A percentile compares a stretch with the other conserved stretches of the same genome.
These are phyloP conservation scores for Diaporthe sp. DNA, from an alignment of 2,329 filamentous ascomycete genomes.

Conservation along the genomic window DNA sequence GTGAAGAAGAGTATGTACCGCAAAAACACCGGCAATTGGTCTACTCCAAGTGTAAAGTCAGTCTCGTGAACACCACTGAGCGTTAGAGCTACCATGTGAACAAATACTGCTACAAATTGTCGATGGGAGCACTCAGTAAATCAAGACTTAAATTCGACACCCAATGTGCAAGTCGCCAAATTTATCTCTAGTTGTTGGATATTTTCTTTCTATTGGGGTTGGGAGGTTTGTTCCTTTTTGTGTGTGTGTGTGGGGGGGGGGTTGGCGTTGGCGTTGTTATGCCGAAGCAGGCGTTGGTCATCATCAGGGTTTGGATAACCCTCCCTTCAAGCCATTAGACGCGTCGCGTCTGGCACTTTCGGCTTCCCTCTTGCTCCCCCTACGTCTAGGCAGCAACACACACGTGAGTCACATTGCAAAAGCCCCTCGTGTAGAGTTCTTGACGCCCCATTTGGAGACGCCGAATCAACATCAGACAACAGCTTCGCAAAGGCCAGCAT, in stretches of 20 bases:
- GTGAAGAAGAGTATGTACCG: not conserved
- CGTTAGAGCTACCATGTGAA: not conserved
- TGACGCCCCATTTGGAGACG: not conserved
- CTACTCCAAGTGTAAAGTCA: too few species aligned
- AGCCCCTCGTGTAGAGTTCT: not conserved
- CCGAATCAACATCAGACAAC: not conserved
- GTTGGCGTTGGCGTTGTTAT: too few species aligned
- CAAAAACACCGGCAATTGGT: too few species aligned
- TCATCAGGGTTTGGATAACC: conserved; percentile 17
- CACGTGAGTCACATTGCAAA: not conserved
- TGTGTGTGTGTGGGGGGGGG: too few species aligned
- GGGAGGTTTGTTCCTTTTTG: too few species aligned
- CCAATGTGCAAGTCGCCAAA: too few species aligned
- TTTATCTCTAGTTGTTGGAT: too few species aligned
- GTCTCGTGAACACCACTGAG: not conserved
- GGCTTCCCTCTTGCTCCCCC: not conserved
- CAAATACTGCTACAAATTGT: too few species aligned
- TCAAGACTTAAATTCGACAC: rapidly evolving
- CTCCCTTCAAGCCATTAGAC: not conserved
- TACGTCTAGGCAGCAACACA: not conserved
- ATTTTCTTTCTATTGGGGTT: too few species aligned
- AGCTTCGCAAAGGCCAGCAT: not conserved
- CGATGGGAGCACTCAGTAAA: too few species aligned
- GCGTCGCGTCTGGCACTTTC: conserved; percentile 3
- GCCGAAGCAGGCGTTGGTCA: too few species aligned